Evolutionary conservation across 257 asterid species (phyloP).

Genomic region (Haberlea rhodopensis): DNA sequence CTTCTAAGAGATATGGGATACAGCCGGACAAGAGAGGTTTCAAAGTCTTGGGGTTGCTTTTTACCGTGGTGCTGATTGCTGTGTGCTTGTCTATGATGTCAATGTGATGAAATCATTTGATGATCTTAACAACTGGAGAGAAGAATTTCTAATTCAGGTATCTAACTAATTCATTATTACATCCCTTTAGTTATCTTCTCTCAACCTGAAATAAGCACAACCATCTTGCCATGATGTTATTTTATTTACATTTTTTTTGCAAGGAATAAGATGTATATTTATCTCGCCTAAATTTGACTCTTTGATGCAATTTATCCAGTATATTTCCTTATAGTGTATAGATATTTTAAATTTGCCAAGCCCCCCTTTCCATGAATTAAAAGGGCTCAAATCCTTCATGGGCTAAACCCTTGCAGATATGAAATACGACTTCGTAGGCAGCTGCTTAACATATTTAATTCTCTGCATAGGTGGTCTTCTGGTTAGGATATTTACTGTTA

Average conservation of each 20-base stretch:
- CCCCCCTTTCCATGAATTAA: neutral
- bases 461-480: neutral
- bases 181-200: neutral
- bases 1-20: slow-evolving; percentile 53
- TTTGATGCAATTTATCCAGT: slow-evolving; percentile 13
- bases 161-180: neutral
- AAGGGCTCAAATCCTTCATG: neutral
- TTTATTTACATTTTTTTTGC: neutral
- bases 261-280: slow-evolving; percentile 1
- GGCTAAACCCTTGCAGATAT: neutral
- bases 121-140: slow-evolving; percentile 62
- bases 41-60: slow-evolving; percentile 82
- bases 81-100: slow-evolving; percentile 57
- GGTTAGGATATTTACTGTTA: neutral
- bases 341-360: neutral
- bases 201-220: slow-evolving; percentile 1
- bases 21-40: slow-evolving; percentile 76
- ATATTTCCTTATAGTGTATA: too few species aligned
- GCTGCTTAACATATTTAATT: neutral
- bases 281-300: neutral
- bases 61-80: slow-evolving; percentile 70
- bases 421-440: neutral
- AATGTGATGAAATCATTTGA: slow-evolving; percentile 54
- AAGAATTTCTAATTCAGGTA: slow-evolving; percentile 68
- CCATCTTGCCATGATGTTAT: neutral